Percentiles rank a stretch among this genome's conserved stretches.
These are phyloP conservation scores for Xylariomycetidae sp. DNA, from an alignment of 2,329 filamentous ascomycete genomes.

Conservation along the genomic window DNA sequence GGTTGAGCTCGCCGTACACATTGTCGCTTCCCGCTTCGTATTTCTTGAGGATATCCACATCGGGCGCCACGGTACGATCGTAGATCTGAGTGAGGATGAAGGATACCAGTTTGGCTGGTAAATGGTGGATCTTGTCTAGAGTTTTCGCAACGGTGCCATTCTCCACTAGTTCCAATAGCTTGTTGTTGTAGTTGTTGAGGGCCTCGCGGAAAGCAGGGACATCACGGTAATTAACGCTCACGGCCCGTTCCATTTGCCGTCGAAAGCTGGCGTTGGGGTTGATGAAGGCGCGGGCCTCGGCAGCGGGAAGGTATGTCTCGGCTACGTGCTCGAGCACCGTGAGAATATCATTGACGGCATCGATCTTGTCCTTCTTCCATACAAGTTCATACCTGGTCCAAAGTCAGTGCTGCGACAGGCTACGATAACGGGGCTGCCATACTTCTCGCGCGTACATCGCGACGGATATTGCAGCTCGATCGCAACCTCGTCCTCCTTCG, in stretches of 20 bases:
- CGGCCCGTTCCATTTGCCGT: constrained; percentile 69
- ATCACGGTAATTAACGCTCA: constrained; percentile 58
- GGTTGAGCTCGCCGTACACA: constrained; percentile 88
- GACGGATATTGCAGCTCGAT: constrained; percentile 84
- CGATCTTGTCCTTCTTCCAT: constrained; percentile 71
- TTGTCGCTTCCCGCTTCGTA: constrained; percentile 91
- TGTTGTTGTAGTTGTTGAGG: constrained; percentile 70
- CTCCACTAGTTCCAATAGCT: constrained; percentile 58
- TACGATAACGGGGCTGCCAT: constrained; percentile 19
- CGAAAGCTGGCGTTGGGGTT: constrained; percentile 69
- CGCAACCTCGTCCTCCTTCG: constrained; percentile 45
- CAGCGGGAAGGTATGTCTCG: constrained; percentile 70
- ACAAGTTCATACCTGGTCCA: constrained; percentile 62
- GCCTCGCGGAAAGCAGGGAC: constrained; percentile 65
- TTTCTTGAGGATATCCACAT: constrained; percentile 73
- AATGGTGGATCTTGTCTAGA: constrained; percentile 60
- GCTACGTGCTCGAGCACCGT: constrained; percentile 63
- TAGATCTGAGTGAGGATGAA: constrained; percentile 86
- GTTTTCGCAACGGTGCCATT: constrained; percentile 68
- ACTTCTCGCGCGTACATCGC: constrained; percentile 61
- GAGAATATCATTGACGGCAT: constrained; percentile 68
- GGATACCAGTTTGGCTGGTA: constrained; percentile 68
- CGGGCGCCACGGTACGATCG: constrained; percentile 83
- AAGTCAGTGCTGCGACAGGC: constrained; percentile 11
- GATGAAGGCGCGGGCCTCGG: constrained; percentile 61